A percentile compares a stretch with the other conserved stretches of the same genome.
Evolutionary conservation across 2,329 filamentous ascomycete genomes (phyloP).

Genomic region (Truncatella angustata): DNA sequence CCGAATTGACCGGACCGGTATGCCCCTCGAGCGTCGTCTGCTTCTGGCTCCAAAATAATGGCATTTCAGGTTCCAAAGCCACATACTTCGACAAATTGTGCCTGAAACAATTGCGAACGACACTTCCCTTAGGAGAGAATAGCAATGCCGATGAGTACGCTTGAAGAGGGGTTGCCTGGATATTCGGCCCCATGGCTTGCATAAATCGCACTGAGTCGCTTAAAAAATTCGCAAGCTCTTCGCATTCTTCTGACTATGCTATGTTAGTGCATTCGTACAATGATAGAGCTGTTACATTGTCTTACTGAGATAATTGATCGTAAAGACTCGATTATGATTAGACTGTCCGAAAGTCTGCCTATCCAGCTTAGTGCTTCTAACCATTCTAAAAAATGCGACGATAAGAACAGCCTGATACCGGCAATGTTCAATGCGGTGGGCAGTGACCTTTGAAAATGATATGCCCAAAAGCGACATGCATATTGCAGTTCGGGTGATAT

Average conservation of each 20-base stretch:
- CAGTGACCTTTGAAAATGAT: constrained; percentile 29
- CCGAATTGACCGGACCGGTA: no score
- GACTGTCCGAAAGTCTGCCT: constrained; percentile 18
- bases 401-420: constrained; percentile 32
- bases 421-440: constrained; percentile 24
- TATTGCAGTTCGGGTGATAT: constrained; percentile 33
- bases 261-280: not conserved
- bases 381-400: constrained; percentile 39
- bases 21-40: constrained; percentile 16
- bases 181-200: constrained; percentile 15
- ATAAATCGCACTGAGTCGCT: constrained; percentile 24
- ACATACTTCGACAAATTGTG: constrained; percentile 18
- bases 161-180: constrained; percentile 29
- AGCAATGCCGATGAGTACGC: constrained; percentile 32
- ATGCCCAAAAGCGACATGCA: constrained; percentile 37
- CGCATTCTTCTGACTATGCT: constrained; percentile 4
- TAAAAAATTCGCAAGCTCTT: constrained; percentile 16
- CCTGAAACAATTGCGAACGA: constrained; percentile 21
- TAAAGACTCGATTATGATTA: constrained; percentile 3
- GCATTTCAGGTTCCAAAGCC: not conserved
- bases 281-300: constrained; percentile 9
- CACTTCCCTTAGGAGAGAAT: constrained; percentile 23
- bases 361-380: constrained; percentile 36
- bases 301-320: constrained; percentile 13
- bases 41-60: constrained; percentile 12